Evolutionary conservation across 164 flowering plant species (phyloP), one percentile per base, ranked within the genome.

Genomic region (Kingdonia uniflora): DNA sequence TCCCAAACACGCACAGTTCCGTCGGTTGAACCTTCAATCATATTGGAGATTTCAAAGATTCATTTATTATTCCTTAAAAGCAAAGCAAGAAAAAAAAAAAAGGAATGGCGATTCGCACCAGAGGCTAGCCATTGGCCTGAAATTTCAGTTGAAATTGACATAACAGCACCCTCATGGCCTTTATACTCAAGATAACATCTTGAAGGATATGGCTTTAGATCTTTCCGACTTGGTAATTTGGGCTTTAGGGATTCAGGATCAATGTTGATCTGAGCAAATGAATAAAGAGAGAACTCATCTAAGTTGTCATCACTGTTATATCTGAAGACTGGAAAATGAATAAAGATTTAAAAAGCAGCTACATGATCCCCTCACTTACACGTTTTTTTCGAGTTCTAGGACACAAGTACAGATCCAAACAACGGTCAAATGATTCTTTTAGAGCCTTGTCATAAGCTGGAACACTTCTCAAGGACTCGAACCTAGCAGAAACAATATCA

Each of bases 1-100:
- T 94, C 97, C 99, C 99, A 94, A 50, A 94, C 38, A 38, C 99
- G 92, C 16, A 94, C 84, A 54, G 90, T 79, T 57, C 90, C 92
- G 80, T 89, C 99, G 6, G 14, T 47, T 11, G 51, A 92, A 65
- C 97, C 97, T 92, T 66, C 33, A 66, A 19, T 39, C 20, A 45
- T 16, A 16, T 17, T 21, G 48, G 56, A 14, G 55, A n/a, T 20
- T 14, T 56, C 40, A n/a, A 54, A 66, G 62, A 16, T 26, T 2
- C 15, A 38, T 39, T 20, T 15, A 44, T n/a, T 7, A 38, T 10
- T 11, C 21, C 24, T 25, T 33, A 44, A 26, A 48, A 56, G 11
- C 22, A 8, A 13, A 44, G 3, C 17, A 14, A 56, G 23, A 14
- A 10, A 26, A 42, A 48, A 35, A 29, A 43, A 23, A 14, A 41